Evolutionary conservation across 208 protist species (phyloP).

Genomic region (Leptomonas seymouri): DNA sequence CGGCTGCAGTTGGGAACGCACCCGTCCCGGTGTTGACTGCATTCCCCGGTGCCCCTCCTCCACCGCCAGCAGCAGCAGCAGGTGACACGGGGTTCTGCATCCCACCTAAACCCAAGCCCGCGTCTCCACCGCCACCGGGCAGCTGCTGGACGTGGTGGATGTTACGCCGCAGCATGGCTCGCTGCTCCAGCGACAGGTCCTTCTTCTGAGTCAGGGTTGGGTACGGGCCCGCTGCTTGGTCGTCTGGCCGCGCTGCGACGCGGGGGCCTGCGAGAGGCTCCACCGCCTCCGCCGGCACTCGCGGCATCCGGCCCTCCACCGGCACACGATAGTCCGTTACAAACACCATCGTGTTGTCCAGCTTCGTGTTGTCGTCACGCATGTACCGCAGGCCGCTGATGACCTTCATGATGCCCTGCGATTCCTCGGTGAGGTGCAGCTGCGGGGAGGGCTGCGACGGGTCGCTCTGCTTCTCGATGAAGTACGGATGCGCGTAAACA

Average conservation of each 20-base stretch:
- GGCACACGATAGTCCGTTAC: slow-evolving; percentile 67
- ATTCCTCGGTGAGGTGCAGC: slow-evolving; percentile 87
- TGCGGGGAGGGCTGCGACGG: slow-evolving; percentile 81
- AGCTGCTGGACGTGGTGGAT: slow-evolving; percentile 16
- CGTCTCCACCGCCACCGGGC: slow-evolving; percentile 14
- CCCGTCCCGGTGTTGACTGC: no score
- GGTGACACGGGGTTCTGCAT: slow-evolving; percentile 3
- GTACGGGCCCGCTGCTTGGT: not conserved
- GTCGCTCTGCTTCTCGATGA: slow-evolving; percentile 89
- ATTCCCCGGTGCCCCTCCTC: no score
- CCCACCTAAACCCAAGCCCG: slow-evolving; percentile 16
- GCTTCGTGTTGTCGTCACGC: slow-evolving; percentile 74
- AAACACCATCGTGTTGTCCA: slow-evolving; percentile 85
- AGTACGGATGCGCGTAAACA: slow-evolving; percentile 86
- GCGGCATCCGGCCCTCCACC: slow-evolving; percentile 58
- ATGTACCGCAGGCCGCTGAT: slow-evolving; percentile 85
- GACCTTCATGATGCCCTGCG: slow-evolving; percentile 81
- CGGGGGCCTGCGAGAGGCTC: slow-evolving; percentile 21
- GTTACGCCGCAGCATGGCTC: slow-evolving; percentile 20
- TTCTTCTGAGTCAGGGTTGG: no score
- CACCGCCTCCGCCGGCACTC: slow-evolving; percentile 12
- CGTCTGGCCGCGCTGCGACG: slow-evolving; percentile 1
- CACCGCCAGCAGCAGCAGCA: not conserved
- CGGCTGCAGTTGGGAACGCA: not conserved
- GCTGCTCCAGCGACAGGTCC: slow-evolving; percentile 26